Conservation (phyloP, 495 filamentous ascomycete species). For the Penicillium manginii region DNA sequence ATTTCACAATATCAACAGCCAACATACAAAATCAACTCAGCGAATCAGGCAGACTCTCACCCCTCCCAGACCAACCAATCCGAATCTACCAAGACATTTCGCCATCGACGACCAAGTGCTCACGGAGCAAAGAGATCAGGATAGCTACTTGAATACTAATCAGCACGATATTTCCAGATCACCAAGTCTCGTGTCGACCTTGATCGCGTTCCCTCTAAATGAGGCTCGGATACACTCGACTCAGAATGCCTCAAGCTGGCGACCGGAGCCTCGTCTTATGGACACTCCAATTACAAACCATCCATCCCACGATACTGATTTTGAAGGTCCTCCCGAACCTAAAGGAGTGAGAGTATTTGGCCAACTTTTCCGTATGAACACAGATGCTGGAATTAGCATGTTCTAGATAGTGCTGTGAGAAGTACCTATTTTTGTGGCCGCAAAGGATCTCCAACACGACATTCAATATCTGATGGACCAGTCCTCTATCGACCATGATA, state of each 20-base stretch:
- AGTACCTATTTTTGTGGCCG: not conserved
- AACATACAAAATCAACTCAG: not conserved
- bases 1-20: not conserved
- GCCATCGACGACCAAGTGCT: slow-evolving; percentile 26
- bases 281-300: not conserved
- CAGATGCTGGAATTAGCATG: not conserved
- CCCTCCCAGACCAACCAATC: not conserved
- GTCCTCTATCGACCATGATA: no score
- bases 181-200: slow-evolving; percentile 4
- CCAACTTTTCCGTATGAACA: slow-evolving; percentile 12
- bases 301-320: not conserved
- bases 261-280: slow-evolving; percentile 13
- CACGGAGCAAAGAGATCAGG: not conserved
- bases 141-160: not conserved
- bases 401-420: no score
- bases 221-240: not conserved
- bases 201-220: slow-evolving; percentile 4
- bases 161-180: not conserved
- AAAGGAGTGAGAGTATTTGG: slow-evolving; percentile 23
- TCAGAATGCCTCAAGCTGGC: slow-evolving; percentile 11
- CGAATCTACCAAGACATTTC: slow-evolving; percentile 9
- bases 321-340: not conserved
- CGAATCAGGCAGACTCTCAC: not conserved
- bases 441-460: no score
- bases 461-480: no score